Percentiles rank a stretch among this genome's conserved stretches.
phyloP scores from a whole-genome alignment of 192 early-diverging fungal genomes.

The Chytriomyces sp. region DNA sequence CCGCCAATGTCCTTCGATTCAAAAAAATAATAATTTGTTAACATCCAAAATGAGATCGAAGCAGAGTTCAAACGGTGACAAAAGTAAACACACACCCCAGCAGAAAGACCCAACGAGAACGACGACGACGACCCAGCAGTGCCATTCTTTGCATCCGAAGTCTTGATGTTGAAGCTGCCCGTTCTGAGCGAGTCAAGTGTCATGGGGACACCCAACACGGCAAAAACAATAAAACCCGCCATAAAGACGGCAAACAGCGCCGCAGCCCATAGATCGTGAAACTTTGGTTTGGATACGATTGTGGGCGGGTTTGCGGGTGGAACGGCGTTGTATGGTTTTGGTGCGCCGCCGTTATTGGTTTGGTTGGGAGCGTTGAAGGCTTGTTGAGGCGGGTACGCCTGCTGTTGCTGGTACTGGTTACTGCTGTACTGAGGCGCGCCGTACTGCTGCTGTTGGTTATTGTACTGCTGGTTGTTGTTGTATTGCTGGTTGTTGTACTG shows the following conservation, averaged over 20 bases:
- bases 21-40: neutral
- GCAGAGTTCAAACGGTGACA: neutral
- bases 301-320: slow-evolving; percentile 12
- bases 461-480: too few species aligned
- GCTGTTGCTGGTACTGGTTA: too few species aligned
- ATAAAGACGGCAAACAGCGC: slow-evolving; percentile 62
- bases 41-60: neutral
- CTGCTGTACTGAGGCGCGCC: too few species aligned
- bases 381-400: too few species aligned
- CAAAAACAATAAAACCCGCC: slow-evolving; percentile 59
- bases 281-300: slow-evolving; percentile 20
- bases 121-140: slow-evolving; percentile 29
- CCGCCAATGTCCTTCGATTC: slow-evolving; percentile 30
- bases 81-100: slow-evolving; percentile 29
- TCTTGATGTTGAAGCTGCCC: neutral
- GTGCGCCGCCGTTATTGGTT: slow-evolving; percentile 23
- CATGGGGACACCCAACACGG: slow-evolving; percentile 48
- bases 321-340: slow-evolving; percentile 10
- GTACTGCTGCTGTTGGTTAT: too few species aligned
- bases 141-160: neutral
- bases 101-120: slow-evolving; percentile 39
- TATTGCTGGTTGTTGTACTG: too few species aligned
- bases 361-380: slow-evolving; percentile 1
- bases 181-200: neutral
- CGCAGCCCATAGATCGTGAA: slow-evolving; percentile 74